Evolutionary conservation across 2,329 filamentous ascomycete genomes (phyloP).

Genomic region (Blastomyces gilchristii): DNA sequence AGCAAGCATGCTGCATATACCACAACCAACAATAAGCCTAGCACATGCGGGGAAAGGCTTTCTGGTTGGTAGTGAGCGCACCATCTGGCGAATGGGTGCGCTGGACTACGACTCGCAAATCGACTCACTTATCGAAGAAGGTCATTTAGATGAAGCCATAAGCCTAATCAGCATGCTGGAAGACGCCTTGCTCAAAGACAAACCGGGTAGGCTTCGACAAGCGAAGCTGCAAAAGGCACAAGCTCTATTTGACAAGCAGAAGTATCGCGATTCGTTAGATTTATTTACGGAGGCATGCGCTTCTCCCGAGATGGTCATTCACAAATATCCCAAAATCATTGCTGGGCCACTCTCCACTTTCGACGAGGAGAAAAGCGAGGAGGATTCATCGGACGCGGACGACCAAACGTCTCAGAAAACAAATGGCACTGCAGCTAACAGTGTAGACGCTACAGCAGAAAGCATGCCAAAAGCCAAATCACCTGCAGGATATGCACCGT

Average conservation of each 20-base stretch:
- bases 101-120: slow-evolving; percentile 86
- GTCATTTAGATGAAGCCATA: slow-evolving; percentile 79
- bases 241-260: slow-evolving; percentile 66
- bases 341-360: slow-evolving; percentile 67
- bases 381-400: slow-evolving; percentile 19
- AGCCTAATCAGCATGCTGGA: slow-evolving; percentile 83
- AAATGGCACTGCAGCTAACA: slow-evolving; percentile 22
- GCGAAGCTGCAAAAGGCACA: slow-evolving; percentile 90
- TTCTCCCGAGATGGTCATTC: slow-evolving; percentile 78
- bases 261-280: slow-evolving; percentile 77
- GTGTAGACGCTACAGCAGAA: slow-evolving; percentile 22
- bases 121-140: slow-evolving; percentile 63
- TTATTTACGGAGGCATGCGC: slow-evolving; percentile 85
- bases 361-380: slow-evolving; percentile 36
- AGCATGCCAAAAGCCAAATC: slow-evolving; percentile 19
- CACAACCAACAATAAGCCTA: slow-evolving; percentile 84
- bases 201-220: slow-evolving; percentile 67
- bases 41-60: slow-evolving; percentile 95
- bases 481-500: slow-evolving; percentile 25
- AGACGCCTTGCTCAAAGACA: slow-evolving; percentile 77
- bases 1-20: slow-evolving; percentile 78
- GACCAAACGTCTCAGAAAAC: slow-evolving; percentile 18
- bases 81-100: slow-evolving; percentile 92
- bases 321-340: slow-evolving; percentile 71
- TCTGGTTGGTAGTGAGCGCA: slow-evolving; percentile 79